phyloP scores from a whole-genome alignment of 345 rosid genomes.

The Ailanthus altissimus region DNA sequence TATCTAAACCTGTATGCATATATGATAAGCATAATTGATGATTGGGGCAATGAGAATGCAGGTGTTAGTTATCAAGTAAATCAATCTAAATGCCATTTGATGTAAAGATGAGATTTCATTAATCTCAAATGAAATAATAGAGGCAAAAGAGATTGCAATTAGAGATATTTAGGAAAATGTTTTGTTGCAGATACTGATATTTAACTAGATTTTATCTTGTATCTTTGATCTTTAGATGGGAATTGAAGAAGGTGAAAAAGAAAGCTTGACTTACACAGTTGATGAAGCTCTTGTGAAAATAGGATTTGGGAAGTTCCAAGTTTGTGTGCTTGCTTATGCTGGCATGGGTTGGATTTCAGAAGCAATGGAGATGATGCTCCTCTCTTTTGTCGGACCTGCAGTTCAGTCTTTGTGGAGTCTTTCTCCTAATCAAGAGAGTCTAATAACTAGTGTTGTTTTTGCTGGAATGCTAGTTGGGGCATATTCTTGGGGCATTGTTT shows the following conservation, averaged over 20 bases:
- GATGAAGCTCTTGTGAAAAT: slow-evolving; percentile 79
- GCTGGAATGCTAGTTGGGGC: slow-evolving; percentile 90
- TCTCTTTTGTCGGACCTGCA: slow-evolving; percentile 84
- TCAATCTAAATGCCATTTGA: not conserved
- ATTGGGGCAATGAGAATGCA: not conserved
- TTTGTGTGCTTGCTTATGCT: slow-evolving; percentile 69
- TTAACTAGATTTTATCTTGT: not conserved
- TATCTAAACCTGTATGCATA: not conserved
- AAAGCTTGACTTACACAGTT: slow-evolving; percentile 50
- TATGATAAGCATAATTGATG: not conserved
- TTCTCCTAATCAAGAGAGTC: slow-evolving; percentile 67
- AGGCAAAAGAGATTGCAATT: not conserved
- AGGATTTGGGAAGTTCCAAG: slow-evolving; percentile 89
- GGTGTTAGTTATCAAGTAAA: not conserved
- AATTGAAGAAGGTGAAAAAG: slow-evolving; percentile 40
- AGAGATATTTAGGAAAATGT: not conserved
- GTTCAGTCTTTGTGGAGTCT: slow-evolving; percentile 73
- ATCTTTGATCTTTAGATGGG: slow-evolving; percentile 25
- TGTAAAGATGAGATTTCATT: not conserved
- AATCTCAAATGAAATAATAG: not conserved
- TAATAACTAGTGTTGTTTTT: slow-evolving; percentile 75
- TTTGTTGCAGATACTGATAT: not conserved
- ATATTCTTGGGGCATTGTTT: slow-evolving; percentile 83
- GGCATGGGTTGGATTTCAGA: slow-evolving; percentile 94
- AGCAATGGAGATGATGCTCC: slow-evolving; percentile 98